Conservation (phyloP, 257 asterid genomes). For the Ilex asprella region DNA sequence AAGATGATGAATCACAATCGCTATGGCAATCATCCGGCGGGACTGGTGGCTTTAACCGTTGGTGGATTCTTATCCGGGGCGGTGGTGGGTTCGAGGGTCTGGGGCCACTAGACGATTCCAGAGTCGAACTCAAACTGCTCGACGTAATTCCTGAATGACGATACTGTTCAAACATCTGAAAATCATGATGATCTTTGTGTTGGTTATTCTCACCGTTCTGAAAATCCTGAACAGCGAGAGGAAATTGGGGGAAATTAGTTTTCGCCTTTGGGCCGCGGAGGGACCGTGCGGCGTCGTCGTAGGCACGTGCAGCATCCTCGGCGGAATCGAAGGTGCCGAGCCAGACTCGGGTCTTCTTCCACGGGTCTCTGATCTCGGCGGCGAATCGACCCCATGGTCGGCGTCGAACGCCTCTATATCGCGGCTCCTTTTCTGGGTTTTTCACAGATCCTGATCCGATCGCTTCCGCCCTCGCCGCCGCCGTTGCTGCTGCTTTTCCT, state of each 20-base stretch:
- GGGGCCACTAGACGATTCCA: slow-evolving; percentile 70
- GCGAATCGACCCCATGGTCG: background rate
- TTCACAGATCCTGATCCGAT: background rate
- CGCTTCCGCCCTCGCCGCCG: background rate
- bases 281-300: slow-evolving; percentile 26
- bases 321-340: slow-evolving; percentile 19
- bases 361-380: slow-evolving; percentile 16
- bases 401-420: background rate
- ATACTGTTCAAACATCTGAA: background rate
- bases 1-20: slow-evolving; percentile 64
- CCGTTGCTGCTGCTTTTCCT: background rate
- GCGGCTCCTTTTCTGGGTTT: background rate
- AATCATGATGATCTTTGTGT: background rate
- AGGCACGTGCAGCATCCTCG: slow-evolving; percentile 25
- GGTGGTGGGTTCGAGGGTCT: slow-evolving; percentile 25
- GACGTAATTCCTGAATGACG: slow-evolving; percentile 31
- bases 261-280: slow-evolving; percentile 19
- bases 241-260: slow-evolving; percentile 19
- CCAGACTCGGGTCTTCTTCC: slow-evolving; percentile 18
- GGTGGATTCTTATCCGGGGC: slow-evolving; percentile 24
- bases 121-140: slow-evolving; percentile 72
- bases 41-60: slow-evolving; percentile 32
- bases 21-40: slow-evolving; percentile 49
- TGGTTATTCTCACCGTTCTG: background rate
- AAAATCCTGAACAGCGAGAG: background rate